Conservation (phyloP, 257 asterid species). For the Henckelia pumila region DNA sequence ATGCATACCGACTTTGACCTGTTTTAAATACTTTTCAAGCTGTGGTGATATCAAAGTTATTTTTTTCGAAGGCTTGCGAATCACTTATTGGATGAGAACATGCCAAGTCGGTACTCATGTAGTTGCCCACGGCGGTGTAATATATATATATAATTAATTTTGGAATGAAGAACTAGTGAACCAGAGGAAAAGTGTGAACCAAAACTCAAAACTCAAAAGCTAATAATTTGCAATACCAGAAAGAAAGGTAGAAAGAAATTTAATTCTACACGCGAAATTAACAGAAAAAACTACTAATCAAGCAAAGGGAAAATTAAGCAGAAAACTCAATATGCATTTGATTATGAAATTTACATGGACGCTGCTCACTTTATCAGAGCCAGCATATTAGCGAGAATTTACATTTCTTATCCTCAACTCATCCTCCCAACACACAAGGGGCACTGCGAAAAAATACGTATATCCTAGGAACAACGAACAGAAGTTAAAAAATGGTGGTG, state of each 20-base stretch:
- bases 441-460: constrained; percentile 29
- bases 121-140: too few species aligned
- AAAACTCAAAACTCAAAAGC: too few species aligned
- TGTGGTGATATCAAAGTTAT: too few species aligned
- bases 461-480: constrained; percentile 33
- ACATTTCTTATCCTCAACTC: constrained; percentile 58
- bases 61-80: too few species aligned
- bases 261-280: neutral
- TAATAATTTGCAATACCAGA: neutral
- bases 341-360: constrained; percentile 57
- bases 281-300: neutral
- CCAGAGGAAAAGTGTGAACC: too few species aligned
- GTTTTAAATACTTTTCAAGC: too few species aligned
- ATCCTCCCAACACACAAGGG: constrained; percentile 30
- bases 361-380: constrained; percentile 44
- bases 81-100: too few species aligned
- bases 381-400: constrained; percentile 40
- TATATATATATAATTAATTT: too few species aligned
- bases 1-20: too few species aligned
- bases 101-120: too few species aligned
- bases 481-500: constrained; percentile 16
- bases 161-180: too few species aligned
- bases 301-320: neutral
- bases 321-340: constrained; percentile 34
- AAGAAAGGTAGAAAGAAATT: neutral